Conservation (phyloP, 805 yeast genomes). For the Maudiozyma saulgeensis region DNA sequence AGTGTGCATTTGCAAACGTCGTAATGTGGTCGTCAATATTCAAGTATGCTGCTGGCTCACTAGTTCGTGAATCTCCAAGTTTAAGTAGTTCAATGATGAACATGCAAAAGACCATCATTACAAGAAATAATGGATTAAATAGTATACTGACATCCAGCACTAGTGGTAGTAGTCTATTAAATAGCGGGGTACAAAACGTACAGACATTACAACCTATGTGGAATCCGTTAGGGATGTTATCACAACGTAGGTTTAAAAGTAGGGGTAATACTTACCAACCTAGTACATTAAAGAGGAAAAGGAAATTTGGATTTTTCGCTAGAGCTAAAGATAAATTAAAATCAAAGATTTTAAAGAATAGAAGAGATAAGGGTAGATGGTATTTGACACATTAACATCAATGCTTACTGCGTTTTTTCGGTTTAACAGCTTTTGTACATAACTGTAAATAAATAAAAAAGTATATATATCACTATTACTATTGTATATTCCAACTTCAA, state of each 20-base stretch:
- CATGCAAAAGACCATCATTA: no score
- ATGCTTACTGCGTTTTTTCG: not conserved
- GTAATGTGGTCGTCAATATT: no score
- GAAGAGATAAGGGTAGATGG: constrained; percentile 91
- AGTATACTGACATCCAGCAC: not conserved
- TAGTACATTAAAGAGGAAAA: constrained; percentile 78
- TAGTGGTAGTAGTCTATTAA: not conserved
- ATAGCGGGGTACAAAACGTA: not conserved
- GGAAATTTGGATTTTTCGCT: constrained; percentile 82
- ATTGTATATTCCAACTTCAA: not conserved
- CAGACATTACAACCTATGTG: not conserved
- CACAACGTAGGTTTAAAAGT: constrained; percentile 57
- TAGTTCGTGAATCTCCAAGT: no score
- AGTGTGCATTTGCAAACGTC: no score
- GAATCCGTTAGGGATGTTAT: constrained; percentile 7
- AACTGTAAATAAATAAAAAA: not conserved
- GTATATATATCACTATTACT: no score
- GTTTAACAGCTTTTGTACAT: not conserved
- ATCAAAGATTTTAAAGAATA: constrained; percentile 63
- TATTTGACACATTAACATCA: constrained; percentile 58
- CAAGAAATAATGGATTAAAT: no score
- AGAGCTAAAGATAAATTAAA: constrained; percentile 69
- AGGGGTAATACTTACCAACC: constrained; percentile 97
- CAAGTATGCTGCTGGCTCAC: no score
- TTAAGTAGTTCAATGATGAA: no score